Conservation (phyloP, 495 filamentous ascomycete species). For the Xylaria venustula region DNA sequence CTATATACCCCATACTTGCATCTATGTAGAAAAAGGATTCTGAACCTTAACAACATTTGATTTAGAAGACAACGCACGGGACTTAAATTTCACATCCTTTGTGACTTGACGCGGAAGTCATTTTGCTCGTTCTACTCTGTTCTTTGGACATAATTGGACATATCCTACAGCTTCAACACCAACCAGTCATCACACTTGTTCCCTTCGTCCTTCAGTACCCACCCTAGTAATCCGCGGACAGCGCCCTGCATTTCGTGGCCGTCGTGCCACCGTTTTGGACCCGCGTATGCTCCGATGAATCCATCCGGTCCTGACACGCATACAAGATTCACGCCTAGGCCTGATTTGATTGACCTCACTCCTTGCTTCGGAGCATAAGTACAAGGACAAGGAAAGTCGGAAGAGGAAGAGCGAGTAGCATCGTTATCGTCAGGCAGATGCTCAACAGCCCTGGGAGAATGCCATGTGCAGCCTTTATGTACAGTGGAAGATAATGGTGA, state of each 20-base stretch:
- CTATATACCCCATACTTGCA: constrained; percentile 5
- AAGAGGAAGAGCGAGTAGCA: constrained; percentile 16
- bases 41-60: background rate
- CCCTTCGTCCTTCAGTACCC: constrained; percentile 8
- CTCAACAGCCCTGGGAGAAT: constrained; percentile 18
- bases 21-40: background rate
- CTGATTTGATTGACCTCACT: constrained; percentile 1
- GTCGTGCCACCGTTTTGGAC: constrained; percentile 68
- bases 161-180: constrained; percentile 54
- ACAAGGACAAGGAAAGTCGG: constrained; percentile 5
- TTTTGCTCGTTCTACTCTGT: background rate
- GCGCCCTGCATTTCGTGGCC: constrained; percentile 71
- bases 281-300: constrained; percentile 77
- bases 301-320: constrained; percentile 87
- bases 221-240: constrained; percentile 41
- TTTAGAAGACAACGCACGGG: too few relatives aligned
- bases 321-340: constrained; percentile 53
- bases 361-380: constrained; percentile 2
- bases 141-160: too few relatives aligned
- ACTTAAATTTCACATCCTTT: background rate
- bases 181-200: constrained; percentile 38
- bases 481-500: background rate
- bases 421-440: constrained; percentile 24
- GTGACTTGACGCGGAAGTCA: background rate
- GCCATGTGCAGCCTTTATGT: constrained; percentile 24